Evolutionary conservation across 2,329 filamentous ascomycete genomes (phyloP).

Genomic region (Penicillium corylophilum): DNA sequence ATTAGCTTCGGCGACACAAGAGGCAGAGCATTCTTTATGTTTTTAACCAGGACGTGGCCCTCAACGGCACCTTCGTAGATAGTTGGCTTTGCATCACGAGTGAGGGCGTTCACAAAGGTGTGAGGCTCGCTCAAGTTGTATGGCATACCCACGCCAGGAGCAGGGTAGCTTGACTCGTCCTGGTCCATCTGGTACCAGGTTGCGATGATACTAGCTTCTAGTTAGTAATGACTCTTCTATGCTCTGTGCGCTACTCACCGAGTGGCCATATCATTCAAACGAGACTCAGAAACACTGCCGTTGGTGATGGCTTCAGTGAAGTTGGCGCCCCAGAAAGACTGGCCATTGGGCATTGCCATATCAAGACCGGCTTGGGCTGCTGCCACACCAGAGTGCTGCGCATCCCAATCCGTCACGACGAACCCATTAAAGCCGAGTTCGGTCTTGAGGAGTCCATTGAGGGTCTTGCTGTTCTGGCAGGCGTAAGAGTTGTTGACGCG

Average conservation of each 20-base stretch:
- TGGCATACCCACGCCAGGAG: constrained; percentile 34
- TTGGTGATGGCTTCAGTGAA: constrained; percentile 60
- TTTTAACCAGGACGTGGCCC: constrained; percentile 59
- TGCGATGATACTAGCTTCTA: constrained; percentile 38
- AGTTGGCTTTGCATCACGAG: constrained; percentile 26
- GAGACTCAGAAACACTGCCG: constrained; percentile 55
- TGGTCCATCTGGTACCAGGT: constrained; percentile 47
- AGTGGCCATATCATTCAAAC: constrained; percentile 62
- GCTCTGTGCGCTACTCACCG: constrained; percentile 15
- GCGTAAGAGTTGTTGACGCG: constrained; percentile 72
- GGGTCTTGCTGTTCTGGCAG: constrained; percentile 74
- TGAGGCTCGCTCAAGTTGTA: constrained; percentile 45
- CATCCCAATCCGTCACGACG: constrained; percentile 75
- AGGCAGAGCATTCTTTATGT: constrained; percentile 50
- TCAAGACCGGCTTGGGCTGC: constrained; percentile 71
- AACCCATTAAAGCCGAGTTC: constrained; percentile 81
- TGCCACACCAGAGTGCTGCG: constrained; percentile 68
- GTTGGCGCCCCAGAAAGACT: constrained; percentile 23
- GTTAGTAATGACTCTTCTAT: neutral
- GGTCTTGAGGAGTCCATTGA: constrained; percentile 74
- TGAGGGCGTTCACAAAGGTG: constrained; percentile 56
- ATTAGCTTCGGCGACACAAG: constrained; percentile 32
- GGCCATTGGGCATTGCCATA: constrained; percentile 72
- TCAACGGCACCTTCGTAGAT: constrained; percentile 53
- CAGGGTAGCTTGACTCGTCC: constrained; percentile 46